Evolutionary conservation across 2,329 filamentous ascomycete species (phyloP).

Genomic region (Monosporascus ibericus): DNA sequence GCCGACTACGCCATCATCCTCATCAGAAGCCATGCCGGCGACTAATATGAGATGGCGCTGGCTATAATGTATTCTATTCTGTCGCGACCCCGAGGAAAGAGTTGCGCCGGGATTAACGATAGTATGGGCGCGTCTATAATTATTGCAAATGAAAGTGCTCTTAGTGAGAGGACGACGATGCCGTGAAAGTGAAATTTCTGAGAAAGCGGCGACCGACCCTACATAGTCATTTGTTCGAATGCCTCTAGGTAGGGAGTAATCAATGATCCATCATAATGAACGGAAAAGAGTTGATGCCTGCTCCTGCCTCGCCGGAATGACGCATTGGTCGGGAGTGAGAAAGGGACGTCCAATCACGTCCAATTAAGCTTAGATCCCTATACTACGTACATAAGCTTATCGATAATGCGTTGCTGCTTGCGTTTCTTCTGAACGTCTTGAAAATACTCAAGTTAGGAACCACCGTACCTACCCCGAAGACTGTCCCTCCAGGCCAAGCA

Average conservation of each 20-base stretch:
- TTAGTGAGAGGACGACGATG: too few species aligned
- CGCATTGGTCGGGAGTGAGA: background rate
- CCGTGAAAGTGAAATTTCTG: too few species aligned
- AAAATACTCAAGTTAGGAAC: too few species aligned
- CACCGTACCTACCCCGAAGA: too few species aligned
- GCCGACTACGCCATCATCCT: slow-evolving; percentile 3
- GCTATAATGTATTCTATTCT: background rate
- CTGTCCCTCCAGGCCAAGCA: too few species aligned
- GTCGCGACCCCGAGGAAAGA: background rate
- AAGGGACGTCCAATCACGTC: too few species aligned
- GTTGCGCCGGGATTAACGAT: background rate
- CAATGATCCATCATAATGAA: background rate
- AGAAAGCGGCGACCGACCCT: background rate
- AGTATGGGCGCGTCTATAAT: too few species aligned
- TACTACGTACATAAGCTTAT: too few species aligned
- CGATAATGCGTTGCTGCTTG: too few species aligned
- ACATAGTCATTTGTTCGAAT: background rate
- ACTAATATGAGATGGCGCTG: background rate
- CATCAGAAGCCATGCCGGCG: slow-evolving; percentile 2
- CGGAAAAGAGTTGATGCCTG: background rate
- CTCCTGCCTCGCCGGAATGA: background rate
- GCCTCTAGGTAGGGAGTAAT: background rate
- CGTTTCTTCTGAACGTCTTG: too few species aligned
- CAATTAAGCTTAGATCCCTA: too few species aligned
- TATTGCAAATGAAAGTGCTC: too few species aligned